These are phyloP conservation scores for Xylaria polymorpha DNA, from an alignment of 2,329 filamentous ascomycete species.

Conservation along the genomic window DNA sequence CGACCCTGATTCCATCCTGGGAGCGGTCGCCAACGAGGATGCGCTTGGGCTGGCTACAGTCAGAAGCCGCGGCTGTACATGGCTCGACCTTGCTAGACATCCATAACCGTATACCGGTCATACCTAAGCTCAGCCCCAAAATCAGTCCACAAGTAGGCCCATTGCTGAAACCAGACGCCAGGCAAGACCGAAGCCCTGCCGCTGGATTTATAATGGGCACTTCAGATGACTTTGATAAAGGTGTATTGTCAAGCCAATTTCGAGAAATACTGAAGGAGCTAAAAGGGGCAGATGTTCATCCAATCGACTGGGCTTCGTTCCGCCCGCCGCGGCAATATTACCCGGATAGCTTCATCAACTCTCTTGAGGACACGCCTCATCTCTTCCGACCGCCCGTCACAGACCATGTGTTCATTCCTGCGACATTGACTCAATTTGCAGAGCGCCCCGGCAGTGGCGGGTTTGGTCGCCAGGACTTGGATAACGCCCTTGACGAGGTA, in stretches of 20 bases:
- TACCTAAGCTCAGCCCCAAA: not conserved
- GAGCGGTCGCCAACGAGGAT: constrained; percentile 31
- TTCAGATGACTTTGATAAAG: not conserved
- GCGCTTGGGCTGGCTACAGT: constrained; percentile 30
- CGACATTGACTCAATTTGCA: not conserved
- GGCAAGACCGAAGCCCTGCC: not conserved
- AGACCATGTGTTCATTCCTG: constrained; percentile 18
- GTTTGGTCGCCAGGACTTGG: not conserved
- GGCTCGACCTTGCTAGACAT: constrained; percentile 33
- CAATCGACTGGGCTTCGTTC: constrained; percentile 31
- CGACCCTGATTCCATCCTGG: constrained; percentile 33
- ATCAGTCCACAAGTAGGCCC: not conserved
- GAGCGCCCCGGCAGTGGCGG: not conserved
- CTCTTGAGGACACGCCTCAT: constrained; percentile 24
- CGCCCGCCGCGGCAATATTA: constrained; percentile 31
- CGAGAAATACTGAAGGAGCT: not conserved
- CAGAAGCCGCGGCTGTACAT: constrained; percentile 33
- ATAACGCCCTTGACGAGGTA: not conserved
- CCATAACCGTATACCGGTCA: not conserved
- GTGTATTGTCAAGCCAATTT: not conserved
- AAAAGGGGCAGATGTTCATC: not conserved
- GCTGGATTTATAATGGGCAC: not conserved
- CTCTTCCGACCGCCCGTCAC: constrained; percentile 14
- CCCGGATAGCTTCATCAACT: constrained; percentile 31
- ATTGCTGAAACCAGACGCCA: not conserved